Percentiles rank a stretch among this genome's conserved stretches.
These are phyloP conservation scores for Phytophthora idaei DNA, from an alignment of 352 stramenopile species.

Conservation along the genomic window DNA sequence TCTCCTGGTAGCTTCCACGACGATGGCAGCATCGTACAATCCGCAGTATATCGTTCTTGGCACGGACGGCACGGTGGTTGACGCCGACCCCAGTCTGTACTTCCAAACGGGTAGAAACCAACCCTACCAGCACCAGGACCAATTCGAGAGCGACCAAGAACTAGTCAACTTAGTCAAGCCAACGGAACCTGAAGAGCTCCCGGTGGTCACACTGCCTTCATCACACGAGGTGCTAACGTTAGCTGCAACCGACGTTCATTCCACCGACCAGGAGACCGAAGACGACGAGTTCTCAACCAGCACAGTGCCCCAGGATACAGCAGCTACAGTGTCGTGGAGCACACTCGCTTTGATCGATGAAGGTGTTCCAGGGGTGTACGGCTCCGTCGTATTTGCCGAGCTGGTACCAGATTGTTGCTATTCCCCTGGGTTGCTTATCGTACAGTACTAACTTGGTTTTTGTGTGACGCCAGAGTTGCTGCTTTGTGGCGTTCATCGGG, in stretches of 20 bases:
- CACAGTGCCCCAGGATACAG: conserved; percentile 10
- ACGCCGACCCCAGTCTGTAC: conserved; percentile 41
- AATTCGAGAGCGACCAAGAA: conserved; percentile 10
- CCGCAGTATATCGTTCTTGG: conserved; percentile 43
- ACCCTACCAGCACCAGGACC: conserved; percentile 4
- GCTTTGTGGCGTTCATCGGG: conserved; percentile 68
- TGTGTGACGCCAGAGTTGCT: conserved; percentile 44
- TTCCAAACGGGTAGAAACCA: conserved; percentile 23
- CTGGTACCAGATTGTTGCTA: conserved; percentile 27
- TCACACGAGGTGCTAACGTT: conserved; percentile 8
- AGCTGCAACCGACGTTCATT: neutral
- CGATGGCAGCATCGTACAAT: conserved; percentile 22
- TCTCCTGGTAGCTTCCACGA: conserved; percentile 11
- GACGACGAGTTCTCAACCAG: conserved; percentile 41
- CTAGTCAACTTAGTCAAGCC: conserved; percentile 2
- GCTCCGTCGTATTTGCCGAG: conserved; percentile 51
- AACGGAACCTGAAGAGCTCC: conserved; percentile 6
- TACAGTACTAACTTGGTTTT: neutral
- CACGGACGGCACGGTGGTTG: conserved; percentile 39
- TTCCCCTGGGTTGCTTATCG: neutral
- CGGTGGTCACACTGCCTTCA: conserved; percentile 10
- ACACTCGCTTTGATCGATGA: conserved; percentile 17
- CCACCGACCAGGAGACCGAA: conserved; percentile 9
- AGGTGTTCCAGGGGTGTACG: conserved; percentile 40
- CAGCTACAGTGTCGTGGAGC: conserved; percentile 8